Percentiles rank a stretch among this genome's conserved stretches.
Evolutionary conservation across 805 yeast species (phyloP).

Genomic region (Suhomyces prunicola): DNA sequence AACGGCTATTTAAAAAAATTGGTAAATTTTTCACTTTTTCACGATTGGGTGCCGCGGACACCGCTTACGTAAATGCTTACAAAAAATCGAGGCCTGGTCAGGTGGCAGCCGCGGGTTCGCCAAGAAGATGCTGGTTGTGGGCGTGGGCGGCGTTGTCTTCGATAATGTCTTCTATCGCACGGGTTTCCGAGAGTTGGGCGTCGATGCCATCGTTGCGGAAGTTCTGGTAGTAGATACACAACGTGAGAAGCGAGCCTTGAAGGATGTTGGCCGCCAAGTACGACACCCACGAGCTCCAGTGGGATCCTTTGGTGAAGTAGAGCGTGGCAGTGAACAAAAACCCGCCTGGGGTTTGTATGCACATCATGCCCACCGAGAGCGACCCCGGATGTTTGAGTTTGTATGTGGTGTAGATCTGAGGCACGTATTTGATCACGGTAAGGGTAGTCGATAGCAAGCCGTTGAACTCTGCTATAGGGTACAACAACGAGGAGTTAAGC

Average conservation of each 20-base stretch:
- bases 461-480: conserved; percentile 50
- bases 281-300: conserved; percentile 87
- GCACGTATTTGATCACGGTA: conserved; percentile 71
- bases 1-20: not conserved
- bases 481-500: conserved; percentile 21
- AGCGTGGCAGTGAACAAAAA: conserved; percentile 73
- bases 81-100: not conserved
- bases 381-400: conserved; percentile 74
- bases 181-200: conserved; percentile 26
- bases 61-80: conserved; percentile 2
- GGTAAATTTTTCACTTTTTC: conserved; percentile 1
- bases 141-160: conserved; percentile 18
- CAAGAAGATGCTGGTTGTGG: not conserved
- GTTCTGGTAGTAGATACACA: conserved; percentile 52
- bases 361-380: conserved; percentile 75
- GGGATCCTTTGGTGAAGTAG: conserved; percentile 67
- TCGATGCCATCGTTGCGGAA: conserved; percentile 19
- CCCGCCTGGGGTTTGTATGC: conserved; percentile 88
- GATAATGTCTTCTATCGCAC: conserved; percentile 27
- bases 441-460: conserved; percentile 65
- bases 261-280: conserved; percentile 67
- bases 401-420: conserved; percentile 73
- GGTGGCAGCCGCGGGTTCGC: not conserved
- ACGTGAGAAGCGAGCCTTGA: conserved; percentile 57
- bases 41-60: not conserved